A percentile compares a stretch with the other conserved stretches of the same genome.
These are phyloP conservation scores for Delonix regia DNA, from an alignment of 306 rosid genomes.

Conservation along the genomic window DNA sequence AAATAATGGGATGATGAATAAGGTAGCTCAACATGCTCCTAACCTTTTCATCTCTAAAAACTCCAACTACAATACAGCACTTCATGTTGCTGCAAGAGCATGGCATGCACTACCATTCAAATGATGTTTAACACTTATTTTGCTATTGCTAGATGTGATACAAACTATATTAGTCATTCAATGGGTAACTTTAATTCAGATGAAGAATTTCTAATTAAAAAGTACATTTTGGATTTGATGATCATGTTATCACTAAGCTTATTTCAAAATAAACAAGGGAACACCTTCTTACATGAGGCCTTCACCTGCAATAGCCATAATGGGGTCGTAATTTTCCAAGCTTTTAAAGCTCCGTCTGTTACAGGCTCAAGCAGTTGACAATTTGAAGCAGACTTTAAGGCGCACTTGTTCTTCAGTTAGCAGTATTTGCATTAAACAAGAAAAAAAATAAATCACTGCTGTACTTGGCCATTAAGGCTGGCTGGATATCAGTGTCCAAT, in stretches of 20 bases:
- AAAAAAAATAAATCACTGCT: background rate
- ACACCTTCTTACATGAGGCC: constrained; percentile 25
- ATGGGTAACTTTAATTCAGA: too few relatives aligned
- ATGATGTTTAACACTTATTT: background rate
- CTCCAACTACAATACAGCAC: background rate
- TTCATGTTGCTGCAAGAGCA: constrained; percentile 5
- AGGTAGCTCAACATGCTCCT: background rate
- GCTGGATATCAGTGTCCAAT: background rate
- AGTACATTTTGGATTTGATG: background rate
- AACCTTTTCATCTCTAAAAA: background rate
- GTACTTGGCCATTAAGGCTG: background rate
- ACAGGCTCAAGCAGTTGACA: background rate
- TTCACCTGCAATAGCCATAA: background rate
- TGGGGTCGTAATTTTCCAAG: background rate
- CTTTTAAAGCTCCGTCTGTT: background rate
- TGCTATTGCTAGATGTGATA: background rate
- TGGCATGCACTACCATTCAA: background rate
- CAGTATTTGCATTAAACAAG: background rate
- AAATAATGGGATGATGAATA: background rate
- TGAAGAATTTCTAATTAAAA: background rate
- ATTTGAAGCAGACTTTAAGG: background rate
- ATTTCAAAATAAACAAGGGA: background rate
- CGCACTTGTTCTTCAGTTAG: too few relatives aligned
- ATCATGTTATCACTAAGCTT: background rate
- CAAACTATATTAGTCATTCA: background rate